Evolutionary conservation across 2,329 filamentous ascomycete genomes (phyloP).

Genomic region (Fusarium continuum): DNA sequence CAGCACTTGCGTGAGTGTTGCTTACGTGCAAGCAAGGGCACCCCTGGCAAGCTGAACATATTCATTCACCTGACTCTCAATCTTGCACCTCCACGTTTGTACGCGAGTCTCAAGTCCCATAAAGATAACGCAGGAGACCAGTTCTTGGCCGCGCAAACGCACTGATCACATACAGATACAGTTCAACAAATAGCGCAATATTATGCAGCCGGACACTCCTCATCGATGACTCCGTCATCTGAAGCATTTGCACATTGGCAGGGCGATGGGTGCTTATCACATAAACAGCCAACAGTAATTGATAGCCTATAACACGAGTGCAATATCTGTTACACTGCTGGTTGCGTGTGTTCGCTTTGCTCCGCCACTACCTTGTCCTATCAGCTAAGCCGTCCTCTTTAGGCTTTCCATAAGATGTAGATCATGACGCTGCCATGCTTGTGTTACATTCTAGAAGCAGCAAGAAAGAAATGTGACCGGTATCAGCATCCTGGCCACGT

Average conservation of each 20-base stretch:
- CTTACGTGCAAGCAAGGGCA: conserved; percentile 4
- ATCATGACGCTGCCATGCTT: not conserved
- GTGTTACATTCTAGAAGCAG: conserved; percentile 20
- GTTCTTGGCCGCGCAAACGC: conserved; percentile 2
- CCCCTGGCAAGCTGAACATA: conserved; percentile 1
- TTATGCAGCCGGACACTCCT: not conserved
- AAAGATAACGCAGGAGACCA: not conserved
- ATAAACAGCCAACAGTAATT: not conserved
- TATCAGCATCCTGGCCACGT: not conserved
- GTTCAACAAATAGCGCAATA: not conserved
- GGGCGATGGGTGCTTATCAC: conserved; percentile 10
- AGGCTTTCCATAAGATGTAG: not conserved
- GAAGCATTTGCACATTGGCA: not conserved
- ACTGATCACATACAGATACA: conserved; percentile 4
- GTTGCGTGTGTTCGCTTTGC: not conserved
- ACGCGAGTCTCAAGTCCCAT: not conserved
- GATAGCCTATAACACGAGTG: not conserved
- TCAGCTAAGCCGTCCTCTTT: not conserved
- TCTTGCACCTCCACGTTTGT: conserved; percentile 3
- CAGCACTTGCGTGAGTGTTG: not conserved
- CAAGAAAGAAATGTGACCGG: not conserved
- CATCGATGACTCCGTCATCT: not conserved
- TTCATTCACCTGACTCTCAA: conserved; percentile 14
- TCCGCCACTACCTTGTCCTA: not conserved
- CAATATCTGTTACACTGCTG: not conserved